phyloP scores from a whole-genome alignment of 768 basidiomycete species.

The Boletus bicolor region DNA sequence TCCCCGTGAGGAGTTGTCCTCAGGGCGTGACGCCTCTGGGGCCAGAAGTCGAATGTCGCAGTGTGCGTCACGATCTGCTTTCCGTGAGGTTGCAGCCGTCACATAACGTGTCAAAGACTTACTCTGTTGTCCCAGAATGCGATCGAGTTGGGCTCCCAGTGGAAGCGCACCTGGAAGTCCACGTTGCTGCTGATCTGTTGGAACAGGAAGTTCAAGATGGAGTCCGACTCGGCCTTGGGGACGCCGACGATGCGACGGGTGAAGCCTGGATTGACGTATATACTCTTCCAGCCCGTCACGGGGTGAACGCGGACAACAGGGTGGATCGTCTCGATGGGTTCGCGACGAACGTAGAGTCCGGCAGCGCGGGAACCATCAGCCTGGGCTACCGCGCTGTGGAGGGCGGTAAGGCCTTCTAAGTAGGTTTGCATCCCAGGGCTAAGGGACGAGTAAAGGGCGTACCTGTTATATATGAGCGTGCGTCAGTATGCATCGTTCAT shows the following conservation, averaged over 20 bases:
- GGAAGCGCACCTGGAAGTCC: slow-evolving; percentile 74
- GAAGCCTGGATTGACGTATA: slow-evolving; percentile 84
- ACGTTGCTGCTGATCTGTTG: slow-evolving; percentile 65
- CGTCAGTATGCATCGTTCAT: slow-evolving; percentile 3
- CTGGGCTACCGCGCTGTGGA: slow-evolving; percentile 77
- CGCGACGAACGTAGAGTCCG: slow-evolving; percentile 65
- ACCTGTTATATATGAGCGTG: slow-evolving; percentile 38
- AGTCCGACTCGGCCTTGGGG: slow-evolving; percentile 80
- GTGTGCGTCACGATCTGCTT: slow-evolving; percentile 67
- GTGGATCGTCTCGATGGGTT: slow-evolving; percentile 67
- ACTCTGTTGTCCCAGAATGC: slow-evolving; percentile 90
- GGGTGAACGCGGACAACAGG: slow-evolving; percentile 85
- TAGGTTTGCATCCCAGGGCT: slow-evolving; percentile 74
- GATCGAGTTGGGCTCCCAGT: slow-evolving; percentile 71
- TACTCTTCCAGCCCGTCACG: slow-evolving; percentile 78
- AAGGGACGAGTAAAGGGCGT: slow-evolving; percentile 79
- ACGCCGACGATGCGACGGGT: slow-evolving; percentile 75
- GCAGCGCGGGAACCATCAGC: slow-evolving; percentile 71
- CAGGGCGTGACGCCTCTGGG: slow-evolving; percentile 70
- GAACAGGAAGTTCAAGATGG: slow-evolving; percentile 67
- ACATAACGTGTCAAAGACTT: slow-evolving; percentile 10
- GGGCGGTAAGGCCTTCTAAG: slow-evolving; percentile 66
- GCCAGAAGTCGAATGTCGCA: slow-evolving; percentile 83
- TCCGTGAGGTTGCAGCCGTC: not conserved
- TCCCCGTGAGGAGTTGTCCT: slow-evolving; percentile 82